Evolutionary conservation across 169 alveolate species (phyloP).

Genomic region (Plasmodium reichenowi): DNA sequence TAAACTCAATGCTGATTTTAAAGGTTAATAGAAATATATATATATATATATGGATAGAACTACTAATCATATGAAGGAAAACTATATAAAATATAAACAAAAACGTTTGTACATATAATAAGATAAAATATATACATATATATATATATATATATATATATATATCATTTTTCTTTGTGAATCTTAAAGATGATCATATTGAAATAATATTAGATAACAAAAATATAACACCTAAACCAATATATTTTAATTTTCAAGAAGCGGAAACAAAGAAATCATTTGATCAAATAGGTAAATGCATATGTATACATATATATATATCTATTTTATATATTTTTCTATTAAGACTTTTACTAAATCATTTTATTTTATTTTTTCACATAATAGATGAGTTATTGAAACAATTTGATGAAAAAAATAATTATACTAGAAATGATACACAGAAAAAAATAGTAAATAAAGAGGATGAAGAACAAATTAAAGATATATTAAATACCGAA

Average conservation of each 20-base stretch:
- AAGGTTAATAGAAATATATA: slow-evolving; percentile 63
- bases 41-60: slow-evolving; percentile 8
- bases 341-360: too few relatives aligned
- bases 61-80: background rate
- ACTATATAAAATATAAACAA: background rate
- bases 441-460: slow-evolving; percentile 1
- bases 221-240: slow-evolving; percentile 74
- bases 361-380: background rate
- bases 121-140: background rate
- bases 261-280: slow-evolving; percentile 68
- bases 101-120: background rate
- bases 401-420: slow-evolving; percentile 74
- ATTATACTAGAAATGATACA: slow-evolving; percentile 26
- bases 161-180: slow-evolving; percentile 7
- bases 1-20: slow-evolving; percentile 66
- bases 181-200: slow-evolving; percentile 60
- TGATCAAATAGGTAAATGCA: slow-evolving; percentile 70
- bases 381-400: slow-evolving; percentile 42
- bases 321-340: too few relatives aligned
- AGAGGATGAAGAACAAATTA: slow-evolving; percentile 16
- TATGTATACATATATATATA: background rate
- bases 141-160: background rate
- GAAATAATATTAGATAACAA: slow-evolving; percentile 71
- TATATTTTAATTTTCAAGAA: slow-evolving; percentile 70
- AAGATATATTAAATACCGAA: slow-evolving; percentile 7